A percentile compares a stretch with the other conserved stretches of the same genome.
These are phyloP conservation scores for Triticum timopheevii DNA, from an alignment of 176 grass and related monocot species.

Conservation along the genomic window DNA sequence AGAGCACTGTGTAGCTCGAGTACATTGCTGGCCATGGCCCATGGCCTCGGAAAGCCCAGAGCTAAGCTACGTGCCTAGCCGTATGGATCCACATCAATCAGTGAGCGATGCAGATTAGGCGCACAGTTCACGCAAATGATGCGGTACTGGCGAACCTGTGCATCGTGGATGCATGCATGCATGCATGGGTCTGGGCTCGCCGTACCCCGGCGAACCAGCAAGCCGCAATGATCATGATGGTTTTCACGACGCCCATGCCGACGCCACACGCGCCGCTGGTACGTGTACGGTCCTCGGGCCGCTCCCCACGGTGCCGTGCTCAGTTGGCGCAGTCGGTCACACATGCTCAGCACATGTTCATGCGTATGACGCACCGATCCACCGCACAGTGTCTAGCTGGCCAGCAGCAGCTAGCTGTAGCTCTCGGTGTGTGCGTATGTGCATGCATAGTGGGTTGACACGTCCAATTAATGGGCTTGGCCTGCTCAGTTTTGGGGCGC, in stretches of 20 bases:
- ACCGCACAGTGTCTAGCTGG: background rate
- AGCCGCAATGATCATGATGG: background rate
- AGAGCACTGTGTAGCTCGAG: background rate
- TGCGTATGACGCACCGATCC: background rate
- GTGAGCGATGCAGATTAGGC: background rate
- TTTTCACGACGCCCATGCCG: background rate
- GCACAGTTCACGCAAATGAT: background rate
- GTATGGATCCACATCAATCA: slow-evolving; percentile 12
- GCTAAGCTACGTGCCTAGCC: background rate
- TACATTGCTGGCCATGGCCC: background rate
- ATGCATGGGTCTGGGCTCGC: background rate
- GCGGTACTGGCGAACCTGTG: background rate
- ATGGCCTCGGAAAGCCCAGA: background rate
- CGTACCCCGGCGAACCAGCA: background rate
- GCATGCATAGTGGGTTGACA: slow-evolving; percentile 30
- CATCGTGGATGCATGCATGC: background rate
- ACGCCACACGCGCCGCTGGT: background rate
- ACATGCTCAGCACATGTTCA: background rate
- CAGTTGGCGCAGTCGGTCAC: background rate
- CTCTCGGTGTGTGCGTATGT: background rate
- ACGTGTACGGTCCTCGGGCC: background rate
- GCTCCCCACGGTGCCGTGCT: background rate
- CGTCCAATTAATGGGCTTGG: background rate
- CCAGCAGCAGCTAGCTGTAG: background rate
- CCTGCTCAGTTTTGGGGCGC: background rate